These are phyloP conservation scores for Leccinum aurantiacum DNA, from an alignment of 768 basidiomycete genomes.

Conservation along the genomic window DNA sequence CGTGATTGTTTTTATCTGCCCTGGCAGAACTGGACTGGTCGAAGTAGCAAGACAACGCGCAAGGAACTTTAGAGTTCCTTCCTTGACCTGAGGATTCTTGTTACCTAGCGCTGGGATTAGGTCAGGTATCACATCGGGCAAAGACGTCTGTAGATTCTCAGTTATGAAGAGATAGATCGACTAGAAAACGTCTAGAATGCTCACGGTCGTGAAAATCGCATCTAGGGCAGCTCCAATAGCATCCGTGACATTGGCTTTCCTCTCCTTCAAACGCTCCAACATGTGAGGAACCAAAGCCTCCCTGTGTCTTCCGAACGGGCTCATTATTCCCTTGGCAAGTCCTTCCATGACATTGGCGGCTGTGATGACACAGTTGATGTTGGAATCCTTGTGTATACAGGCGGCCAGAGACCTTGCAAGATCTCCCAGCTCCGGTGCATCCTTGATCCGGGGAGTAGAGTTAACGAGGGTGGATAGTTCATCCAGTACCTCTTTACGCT, in stretches of 20 bases:
- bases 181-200: constrained; percentile 28
- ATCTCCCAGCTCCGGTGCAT: constrained; percentile 74
- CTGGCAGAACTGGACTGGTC: constrained; percentile 62
- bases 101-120: constrained; percentile 71
- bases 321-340: constrained; percentile 79
- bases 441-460: constrained; percentile 73
- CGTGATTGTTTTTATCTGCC: constrained; percentile 79
- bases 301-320: constrained; percentile 70
- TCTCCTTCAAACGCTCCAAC: constrained; percentile 90
- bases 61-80: constrained; percentile 87
- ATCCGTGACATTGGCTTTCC: constrained; percentile 89
- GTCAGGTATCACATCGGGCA: constrained; percentile 83
- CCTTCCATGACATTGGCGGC: constrained; percentile 85
- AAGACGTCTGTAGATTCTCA: constrained; percentile 53
- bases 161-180: constrained; percentile 3
- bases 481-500: constrained; percentile 89
- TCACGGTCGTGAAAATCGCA: constrained; percentile 81
- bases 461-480: constrained; percentile 72
- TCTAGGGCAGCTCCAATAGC: constrained; percentile 85
- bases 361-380: constrained; percentile 91
- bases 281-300: constrained; percentile 72
- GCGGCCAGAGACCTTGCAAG: constrained; percentile 73
- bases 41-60: constrained; percentile 75
- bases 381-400: constrained; percentile 86
- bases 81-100: constrained; percentile 97